Base-by-base conservation (phyloP, 768 basidiomycete species). In the Naematelia aurantialba region DNA sequence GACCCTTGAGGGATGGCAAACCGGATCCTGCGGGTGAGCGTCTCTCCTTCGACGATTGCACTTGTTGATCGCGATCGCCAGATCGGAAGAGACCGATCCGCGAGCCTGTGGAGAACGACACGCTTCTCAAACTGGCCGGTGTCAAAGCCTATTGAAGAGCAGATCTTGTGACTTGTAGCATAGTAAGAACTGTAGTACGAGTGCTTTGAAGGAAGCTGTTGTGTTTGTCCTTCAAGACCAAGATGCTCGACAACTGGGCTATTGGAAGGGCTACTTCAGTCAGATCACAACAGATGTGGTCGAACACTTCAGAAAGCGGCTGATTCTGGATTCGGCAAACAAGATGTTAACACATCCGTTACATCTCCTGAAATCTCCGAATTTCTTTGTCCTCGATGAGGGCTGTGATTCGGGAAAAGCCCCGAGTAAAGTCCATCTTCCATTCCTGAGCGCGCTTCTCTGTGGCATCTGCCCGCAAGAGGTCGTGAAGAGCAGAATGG, bases 91-190 rank as follows among this genome's bases (percentile, higher is more conserved):
- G 64, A 44, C 68, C 68, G 1, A 61, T 42, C n/a, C 60, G 61
- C n/a, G 68, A 69, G 46, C 68, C 68, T 19, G 57, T 46, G 3
- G 62, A 63, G 55, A 66, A 58, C 13, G 61, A 66, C 4, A 55
- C 56, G 4, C 31, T 66, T 25, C 58, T 64, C 26, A 57, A 56
- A 42, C 52, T 69, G 5, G 68, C 65, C 22, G 68, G 68, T 14
- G 60, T 63, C 19, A 67, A 55, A 25, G 52, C 59, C 2, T 63
- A 67, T 48, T 60, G 34, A 39, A 17, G 8, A 8, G 8, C 34
- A 39, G 34, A 39, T 39, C n/a, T n/a, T n/a, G 34, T 39, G 8
- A 39, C 34, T 39, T 17, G 34, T 39, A 17, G 34, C 34, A 8
- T 39, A 39, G 34, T 39, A 8, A 17, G 8, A 39, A 8, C 8